A percentile compares a stretch with the other conserved stretches of the same genome.
phyloP scores from a whole-genome alignment of 2,329 filamentous ascomycete genomes.

The Gaeumannomyces tritici region DNA sequence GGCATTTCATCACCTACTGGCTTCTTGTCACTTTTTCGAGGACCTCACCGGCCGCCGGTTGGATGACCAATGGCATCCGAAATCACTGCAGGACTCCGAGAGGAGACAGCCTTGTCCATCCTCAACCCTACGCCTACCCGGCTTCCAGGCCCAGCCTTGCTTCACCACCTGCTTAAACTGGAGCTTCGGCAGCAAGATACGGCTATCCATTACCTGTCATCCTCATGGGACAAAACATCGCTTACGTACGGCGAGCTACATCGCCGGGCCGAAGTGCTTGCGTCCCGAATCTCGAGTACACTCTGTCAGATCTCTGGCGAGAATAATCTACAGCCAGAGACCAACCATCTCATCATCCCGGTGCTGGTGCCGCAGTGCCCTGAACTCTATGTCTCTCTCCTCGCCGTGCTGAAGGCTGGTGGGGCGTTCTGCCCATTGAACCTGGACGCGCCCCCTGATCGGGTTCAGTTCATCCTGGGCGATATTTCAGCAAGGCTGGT shows the following conservation, averaged over 20 bases:
- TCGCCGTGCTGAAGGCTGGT: constrained; percentile 73
- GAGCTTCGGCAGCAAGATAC: constrained; percentile 19
- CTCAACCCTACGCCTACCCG: constrained; percentile 31
- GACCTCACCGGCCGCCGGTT: not conserved
- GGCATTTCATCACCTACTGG: not conserved
- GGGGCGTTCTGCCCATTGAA: constrained; percentile 80
- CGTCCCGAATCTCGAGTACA: constrained; percentile 32
- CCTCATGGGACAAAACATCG: constrained; percentile 30
- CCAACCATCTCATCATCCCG: constrained; percentile 50
- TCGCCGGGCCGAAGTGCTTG: constrained; percentile 42
- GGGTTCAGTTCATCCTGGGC: constrained; percentile 69
- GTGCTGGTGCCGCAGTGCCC: constrained; percentile 69
- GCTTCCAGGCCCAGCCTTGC: constrained; percentile 32
- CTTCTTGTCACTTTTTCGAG: not conserved
- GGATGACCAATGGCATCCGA: not conserved
- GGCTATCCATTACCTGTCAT: constrained; percentile 56
- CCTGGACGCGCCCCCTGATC: constrained; percentile 65
- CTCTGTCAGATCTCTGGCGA: not conserved
- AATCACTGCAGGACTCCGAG: not conserved
- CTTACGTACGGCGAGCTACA: constrained; percentile 59
- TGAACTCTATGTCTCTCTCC: constrained; percentile 66
- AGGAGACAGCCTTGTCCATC: constrained; percentile 25
- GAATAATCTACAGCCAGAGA: not conserved
- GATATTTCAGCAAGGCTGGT: constrained; percentile 65
- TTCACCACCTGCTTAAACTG: constrained; percentile 50